Base-by-base conservation (phyloP, 2,329 filamentous ascomycete species). In the Neopestalotiopsis sp. region DNA sequence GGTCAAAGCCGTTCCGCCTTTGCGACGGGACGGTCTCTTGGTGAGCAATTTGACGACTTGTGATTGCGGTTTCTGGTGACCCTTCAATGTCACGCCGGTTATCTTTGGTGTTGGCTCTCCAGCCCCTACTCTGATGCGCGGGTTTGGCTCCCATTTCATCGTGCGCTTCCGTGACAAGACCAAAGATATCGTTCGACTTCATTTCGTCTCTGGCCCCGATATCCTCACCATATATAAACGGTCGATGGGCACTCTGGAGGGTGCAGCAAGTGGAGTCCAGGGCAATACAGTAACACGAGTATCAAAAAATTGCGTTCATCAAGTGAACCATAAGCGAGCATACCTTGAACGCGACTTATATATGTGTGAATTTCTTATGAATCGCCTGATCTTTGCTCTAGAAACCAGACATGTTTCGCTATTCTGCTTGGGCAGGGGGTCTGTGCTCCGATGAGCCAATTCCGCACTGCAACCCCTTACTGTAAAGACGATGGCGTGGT, bases 341-440 rank as follows among this genome's bases (percentile, higher is more conserved):
- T 17, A 53, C 17, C n/a, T 53, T 53, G 17, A 53, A 28, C n/a
- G 45, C 20, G 20, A 20, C n/a, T n/a, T 53, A 59, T 59, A 59
- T 59, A 59, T 59, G 12, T 59, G 57, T 34, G 13, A 20, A 40
- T 40, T 12, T 42, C 12, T 62, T 62, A 12, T 62, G 13, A 9
- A 12, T 32, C n/a, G 57, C 14, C 32, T 38, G 32, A 40, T 20
- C n/a, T 20, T 13, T 34, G 30, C n/a, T 40, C 59, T 20, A 20
- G 59, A 62, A 62, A 59, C 53, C 20, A 59, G 53, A 59, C 32
- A 32, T 61, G 65, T 67, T 67, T 67, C 65, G 65, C 57, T 45
- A 57, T 49, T 40, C 17, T 13, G 63, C 61, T 38, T 49, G 38
- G 24, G 62, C 40, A 24, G 57, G 53, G 34, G 63, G 65, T 67